Evolutionary conservation across 495 filamentous ascomycete genomes (phyloP).

Genomic region (Aspergillus cristatus): DNA sequence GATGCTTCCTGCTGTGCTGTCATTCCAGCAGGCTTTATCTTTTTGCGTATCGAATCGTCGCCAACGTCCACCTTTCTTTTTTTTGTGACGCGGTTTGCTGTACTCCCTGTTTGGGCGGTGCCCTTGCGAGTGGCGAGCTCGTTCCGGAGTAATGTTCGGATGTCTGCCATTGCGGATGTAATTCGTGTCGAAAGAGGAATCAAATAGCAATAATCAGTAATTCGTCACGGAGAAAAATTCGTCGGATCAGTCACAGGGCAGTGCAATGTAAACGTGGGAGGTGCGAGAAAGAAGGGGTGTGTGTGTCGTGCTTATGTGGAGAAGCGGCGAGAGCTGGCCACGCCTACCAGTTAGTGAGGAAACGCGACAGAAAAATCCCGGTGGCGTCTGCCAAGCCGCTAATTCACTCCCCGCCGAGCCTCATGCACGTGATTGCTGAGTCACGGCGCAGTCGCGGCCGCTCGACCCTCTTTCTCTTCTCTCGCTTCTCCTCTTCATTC

Average conservation of each 20-base stretch:
- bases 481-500: constrained; percentile 7
- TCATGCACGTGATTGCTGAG: constrained; percentile 14
- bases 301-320: too few species aligned
- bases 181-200: not conserved
- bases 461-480: constrained; percentile 9
- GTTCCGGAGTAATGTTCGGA: constrained; percentile 70
- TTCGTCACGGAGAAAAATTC: not conserved
- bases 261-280: too few species aligned
- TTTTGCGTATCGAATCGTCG: constrained; percentile 40
- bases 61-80: constrained; percentile 49
- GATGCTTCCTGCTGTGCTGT: constrained; percentile 18
- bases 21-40: constrained; percentile 28
- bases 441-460: constrained; percentile 6
- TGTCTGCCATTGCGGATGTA: constrained; percentile 61
- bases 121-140: constrained; percentile 72
- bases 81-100: constrained; percentile 37
- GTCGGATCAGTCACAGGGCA: too few species aligned
- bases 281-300: too few species aligned
- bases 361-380: constrained; percentile 11
- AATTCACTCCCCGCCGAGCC: constrained; percentile 9
- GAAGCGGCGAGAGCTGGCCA: too few species aligned
- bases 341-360: not conserved
- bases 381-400: constrained; percentile 11
- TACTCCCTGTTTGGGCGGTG: constrained; percentile 32
- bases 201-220: not conserved